Evolutionary conservation across 2,329 filamentous ascomycete species (phyloP).

Genomic region (Macroventuria anomochaeta): DNA sequence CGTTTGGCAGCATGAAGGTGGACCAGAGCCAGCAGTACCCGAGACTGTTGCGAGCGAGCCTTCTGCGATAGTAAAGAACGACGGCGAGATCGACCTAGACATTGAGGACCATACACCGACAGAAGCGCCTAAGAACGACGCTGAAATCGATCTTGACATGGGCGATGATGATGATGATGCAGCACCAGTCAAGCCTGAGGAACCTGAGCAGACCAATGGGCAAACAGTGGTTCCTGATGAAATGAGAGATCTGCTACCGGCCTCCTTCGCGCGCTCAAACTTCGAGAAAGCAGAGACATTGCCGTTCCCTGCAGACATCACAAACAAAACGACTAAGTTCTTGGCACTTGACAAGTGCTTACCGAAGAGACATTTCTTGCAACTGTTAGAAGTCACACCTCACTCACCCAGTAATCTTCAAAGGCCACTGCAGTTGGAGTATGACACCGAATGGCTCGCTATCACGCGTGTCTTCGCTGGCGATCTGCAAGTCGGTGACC

Average conservation of each 20-base stretch:
- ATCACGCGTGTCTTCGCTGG: slow-evolving; percentile 83
- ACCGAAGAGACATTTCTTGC: slow-evolving; percentile 79
- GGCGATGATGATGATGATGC: slow-evolving; percentile 42
- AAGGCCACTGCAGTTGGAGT: slow-evolving; percentile 69
- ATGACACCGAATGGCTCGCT: slow-evolving; percentile 94
- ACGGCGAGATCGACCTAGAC: slow-evolving; percentile 64
- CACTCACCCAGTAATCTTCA: slow-evolving; percentile 32
- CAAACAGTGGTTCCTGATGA: slow-evolving; percentile 62
- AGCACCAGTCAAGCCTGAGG: slow-evolving; percentile 11
- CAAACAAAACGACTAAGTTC: slow-evolving; percentile 81
- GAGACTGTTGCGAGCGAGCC: slow-evolving; percentile 6
- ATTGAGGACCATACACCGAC: slow-evolving; percentile 57
- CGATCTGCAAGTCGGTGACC: slow-evolving; percentile 64
- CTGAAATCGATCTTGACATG: slow-evolving; percentile 52
- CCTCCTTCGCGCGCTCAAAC: slow-evolving; percentile 65
- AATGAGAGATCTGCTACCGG: slow-evolving; percentile 76
- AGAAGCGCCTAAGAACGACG: slow-evolving; percentile 37
- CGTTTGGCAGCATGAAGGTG: slow-evolving; percentile 53
- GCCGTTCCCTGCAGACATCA: slow-evolving; percentile 73
- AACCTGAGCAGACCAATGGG: slow-evolving; percentile 12
- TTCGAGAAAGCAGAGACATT: slow-evolving; percentile 36
- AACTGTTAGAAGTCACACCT: slow-evolving; percentile 66
- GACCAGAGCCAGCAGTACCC: slow-evolving; percentile 33
- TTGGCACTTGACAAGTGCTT: slow-evolving; percentile 92
- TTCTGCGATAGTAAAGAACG: slow-evolving; percentile 56